Evolutionary conservation across 164 flowering plant species (phyloP).

Genomic region (Hamamelis virginiana): DNA sequence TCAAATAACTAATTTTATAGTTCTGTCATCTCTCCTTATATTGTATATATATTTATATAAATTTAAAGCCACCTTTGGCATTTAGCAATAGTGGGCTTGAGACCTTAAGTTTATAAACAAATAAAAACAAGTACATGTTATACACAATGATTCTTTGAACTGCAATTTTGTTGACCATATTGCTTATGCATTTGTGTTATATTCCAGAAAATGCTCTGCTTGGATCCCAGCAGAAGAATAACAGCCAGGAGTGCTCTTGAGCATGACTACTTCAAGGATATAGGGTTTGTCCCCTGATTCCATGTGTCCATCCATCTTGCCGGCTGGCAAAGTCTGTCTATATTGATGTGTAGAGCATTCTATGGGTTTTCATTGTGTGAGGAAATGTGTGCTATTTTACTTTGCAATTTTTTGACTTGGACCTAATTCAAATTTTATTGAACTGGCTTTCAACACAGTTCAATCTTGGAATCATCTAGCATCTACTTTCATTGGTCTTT

Average conservation of each 20-base stretch:
- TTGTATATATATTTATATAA: no score
- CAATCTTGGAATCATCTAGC: not conserved
- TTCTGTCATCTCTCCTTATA: no score
- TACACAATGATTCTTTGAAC: not conserved
- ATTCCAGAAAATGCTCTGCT: constrained; percentile 84
- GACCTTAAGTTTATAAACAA: no score
- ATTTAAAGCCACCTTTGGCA: no score
- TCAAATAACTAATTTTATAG: no score
- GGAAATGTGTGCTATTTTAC: not conserved
- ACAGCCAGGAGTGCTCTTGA: constrained; percentile 86
- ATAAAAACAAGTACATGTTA: not conserved
- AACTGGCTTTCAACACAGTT: not conserved
- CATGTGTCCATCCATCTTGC: not conserved
- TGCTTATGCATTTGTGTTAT: not conserved
- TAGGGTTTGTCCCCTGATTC: constrained; percentile 56
- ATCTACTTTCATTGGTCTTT: not conserved
- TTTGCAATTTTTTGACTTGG: not conserved
- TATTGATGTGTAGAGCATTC: constrained; percentile 13
- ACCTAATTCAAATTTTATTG: not conserved
- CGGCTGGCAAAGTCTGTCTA: constrained; percentile 17
- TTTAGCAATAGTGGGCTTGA: no score
- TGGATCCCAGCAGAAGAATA: constrained; percentile 90
- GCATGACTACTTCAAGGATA: constrained; percentile 93
- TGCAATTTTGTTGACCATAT: not conserved
- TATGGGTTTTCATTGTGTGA: constrained; percentile 1